Percentiles rank a stretch among this genome's conserved stretches.
These are phyloP conservation scores for Macaranga tanarius DNA, from an alignment of 441 rosid species.

Conservation along the genomic window DNA sequence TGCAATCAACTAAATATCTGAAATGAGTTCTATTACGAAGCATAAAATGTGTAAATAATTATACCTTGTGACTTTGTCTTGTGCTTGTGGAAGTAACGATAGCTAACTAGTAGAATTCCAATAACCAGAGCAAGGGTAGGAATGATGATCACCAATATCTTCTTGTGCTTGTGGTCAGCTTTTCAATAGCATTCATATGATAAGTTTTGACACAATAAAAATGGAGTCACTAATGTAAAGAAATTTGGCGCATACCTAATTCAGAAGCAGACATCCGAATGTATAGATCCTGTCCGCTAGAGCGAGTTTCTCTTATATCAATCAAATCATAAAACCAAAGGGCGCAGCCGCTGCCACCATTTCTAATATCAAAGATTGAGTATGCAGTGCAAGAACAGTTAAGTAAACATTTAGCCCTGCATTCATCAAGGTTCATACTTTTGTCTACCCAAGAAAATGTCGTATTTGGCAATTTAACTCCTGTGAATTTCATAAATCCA, in stretches of 20 bases:
- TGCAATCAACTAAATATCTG: neutral
- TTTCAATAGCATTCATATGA: neutral
- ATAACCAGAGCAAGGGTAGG: neutral
- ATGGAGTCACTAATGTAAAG: neutral
- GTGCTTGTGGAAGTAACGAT: neutral
- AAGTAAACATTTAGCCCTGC: conserved; percentile 29
- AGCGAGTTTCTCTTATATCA: conserved; percentile 30
- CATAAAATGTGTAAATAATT: neutral
- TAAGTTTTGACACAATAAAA: neutral
- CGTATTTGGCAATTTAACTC: conserved; percentile 33
- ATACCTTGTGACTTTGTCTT: conserved; percentile 14
- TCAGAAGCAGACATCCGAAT: conserved; percentile 28
- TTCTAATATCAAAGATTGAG: conserved; percentile 20
- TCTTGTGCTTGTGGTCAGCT: no score
- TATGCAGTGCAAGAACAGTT: conserved; percentile 40
- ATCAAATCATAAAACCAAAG: conserved; percentile 42
- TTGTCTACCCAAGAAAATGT: conserved; percentile 12
- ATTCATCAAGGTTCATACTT: conserved; percentile 25
- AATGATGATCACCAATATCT: neutral
- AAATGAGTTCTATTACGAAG: neutral
- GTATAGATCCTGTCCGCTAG: conserved; percentile 34
- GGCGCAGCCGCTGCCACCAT: conserved; percentile 34
- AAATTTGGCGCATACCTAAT: conserved; percentile 22
- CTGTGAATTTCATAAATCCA: conserved; percentile 22
- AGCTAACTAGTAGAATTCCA: neutral